Evolutionary conservation across 2,329 filamentous ascomycete genomes (phyloP), one percentile per base, ranked within the genome.

Genomic region (Dichotomopilus funicola): DNA sequence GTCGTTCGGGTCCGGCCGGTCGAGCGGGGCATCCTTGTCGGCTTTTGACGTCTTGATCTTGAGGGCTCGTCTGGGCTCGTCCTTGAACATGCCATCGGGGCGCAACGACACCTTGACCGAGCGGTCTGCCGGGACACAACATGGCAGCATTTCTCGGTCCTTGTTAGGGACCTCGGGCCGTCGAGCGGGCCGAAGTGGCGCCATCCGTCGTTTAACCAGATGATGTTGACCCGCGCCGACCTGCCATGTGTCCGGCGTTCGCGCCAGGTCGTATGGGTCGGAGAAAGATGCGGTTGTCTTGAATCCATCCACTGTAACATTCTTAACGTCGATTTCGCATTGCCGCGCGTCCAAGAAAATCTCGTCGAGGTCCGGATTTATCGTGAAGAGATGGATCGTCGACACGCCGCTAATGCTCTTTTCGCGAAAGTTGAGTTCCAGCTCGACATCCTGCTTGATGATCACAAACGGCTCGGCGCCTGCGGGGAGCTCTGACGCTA

Each of bases 401-500:
- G 88, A 89, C 60, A 82, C 86, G 50, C 94, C 94, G 59, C 81
- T 85, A 65, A 97, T 74, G 66, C 78, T 81, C 71, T 85, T 86
- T 53, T 81, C 82, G 61, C 81, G 79, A 69, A 99, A 95, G 73
- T 95, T 88, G 67, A 99, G 78, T 65, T 97, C 91, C 58, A 99
- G 78, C 65, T 91, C 86, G 49, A 99, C 86, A 69, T 89, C 88
- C 73, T 97, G 92, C 72, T 91, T 87, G 53, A 89, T 79, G 56
- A 97, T 74, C 42, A 79, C 67, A 59, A 75, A 79, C 45, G 68
- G 67, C 41, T 71, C 71, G 57, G 57, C 59, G 11, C 54, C 57
- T 9, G 42, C 9, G 3, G 53, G 56, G n/a, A 57, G 48, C 9
- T 64, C 62, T 12, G 52, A 31, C 1, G 51, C 57, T 31, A 52